These are phyloP conservation scores for Fraxinus americana DNA, from an alignment of 257 asterid genomes.

Conservation along the genomic window DNA sequence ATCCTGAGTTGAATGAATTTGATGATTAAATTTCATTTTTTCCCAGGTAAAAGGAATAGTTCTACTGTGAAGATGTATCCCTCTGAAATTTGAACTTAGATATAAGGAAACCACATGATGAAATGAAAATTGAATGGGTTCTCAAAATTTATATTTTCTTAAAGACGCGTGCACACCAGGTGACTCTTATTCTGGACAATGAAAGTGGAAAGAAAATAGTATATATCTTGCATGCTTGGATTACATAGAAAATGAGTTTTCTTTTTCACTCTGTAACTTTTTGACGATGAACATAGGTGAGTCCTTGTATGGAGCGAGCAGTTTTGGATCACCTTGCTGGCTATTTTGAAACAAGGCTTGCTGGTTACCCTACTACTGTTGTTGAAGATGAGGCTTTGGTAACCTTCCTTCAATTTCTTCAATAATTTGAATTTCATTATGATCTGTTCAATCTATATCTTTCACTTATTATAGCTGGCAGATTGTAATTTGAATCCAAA, in stretches of 20 bases:
- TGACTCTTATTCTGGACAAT: background rate
- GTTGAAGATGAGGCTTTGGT: conserved; percentile 85
- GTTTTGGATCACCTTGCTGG: conserved; percentile 87
- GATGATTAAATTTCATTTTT: background rate
- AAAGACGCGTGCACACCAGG: background rate
- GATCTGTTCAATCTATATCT: conserved; percentile 19
- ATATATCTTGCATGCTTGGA: conserved; percentile 10
- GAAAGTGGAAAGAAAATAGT: background rate
- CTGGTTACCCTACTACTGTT: conserved; percentile 79
- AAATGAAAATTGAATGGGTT: background rate
- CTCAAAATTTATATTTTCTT: background rate
- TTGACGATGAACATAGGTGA: conserved; percentile 54
- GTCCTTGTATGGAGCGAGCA: conserved; percentile 95
- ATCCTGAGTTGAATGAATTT: background rate
- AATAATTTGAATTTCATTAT: conserved; percentile 3
- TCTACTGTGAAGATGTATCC: background rate
- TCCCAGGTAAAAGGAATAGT: background rate
- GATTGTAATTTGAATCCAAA: conserved; percentile 71
- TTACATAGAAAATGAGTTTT: conserved; percentile 5
- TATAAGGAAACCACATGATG: background rate
- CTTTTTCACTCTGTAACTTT: conserved; percentile 19
- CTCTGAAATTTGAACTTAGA: background rate
- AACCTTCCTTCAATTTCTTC: conserved; percentile 26
- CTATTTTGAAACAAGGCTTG: conserved; percentile 69
- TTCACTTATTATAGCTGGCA: conserved; percentile 55